Base-by-base conservation (phyloP, 495 filamentous ascomycete species). In the Penicillium coprophilum region DNA sequence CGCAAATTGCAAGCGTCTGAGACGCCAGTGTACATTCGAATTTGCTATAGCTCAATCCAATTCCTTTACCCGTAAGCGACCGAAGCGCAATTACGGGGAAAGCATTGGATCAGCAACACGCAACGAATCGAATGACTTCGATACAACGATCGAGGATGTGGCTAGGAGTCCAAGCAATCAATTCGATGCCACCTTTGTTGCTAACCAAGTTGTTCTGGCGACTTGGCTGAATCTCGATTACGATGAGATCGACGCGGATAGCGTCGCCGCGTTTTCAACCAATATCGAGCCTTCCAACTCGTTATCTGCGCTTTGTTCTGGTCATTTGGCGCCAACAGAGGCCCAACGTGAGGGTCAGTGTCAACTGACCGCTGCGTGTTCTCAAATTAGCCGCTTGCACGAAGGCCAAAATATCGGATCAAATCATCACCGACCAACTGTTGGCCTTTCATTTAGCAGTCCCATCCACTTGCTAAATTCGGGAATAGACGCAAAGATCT, bases 381-480 rank as follows among this genome's bases (percentile, higher is more conserved):
- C 10, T 12, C 46, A 23, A 50, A 19, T 24, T 12, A 44, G 4
- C 15, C 30, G 11, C 27, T 21, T 44, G 19, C 38, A 20, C 6
- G 17, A 30, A 31, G 39, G 27, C 15, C 30, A 24, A 11, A 32
- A 36, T 15, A 20, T 21, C 20, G 50, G 24, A 1, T 43, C 39
- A 21, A 20, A 7, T 32, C 9, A 31, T 13, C 6, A 12, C 4
- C 11, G 11, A 15, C 27, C 38, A 3, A 11, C 2, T 1, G 17
- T 57, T 15, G 50, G 50, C 0, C 45, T 40, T 15, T 59, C 60
- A 24, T 45, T 46, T 17, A 46, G 45, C 31, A 70, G 64, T 24
- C 64, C 67, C 6, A 51, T 67, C n/a, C 28, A 60, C 40, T 44
- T 70, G 15, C 40, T 70, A 19, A 70, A 65, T 23, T 63, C 64